Base-by-base conservation (phyloP, 345 rosid genomes). In the Luvunga scandens region DNA sequence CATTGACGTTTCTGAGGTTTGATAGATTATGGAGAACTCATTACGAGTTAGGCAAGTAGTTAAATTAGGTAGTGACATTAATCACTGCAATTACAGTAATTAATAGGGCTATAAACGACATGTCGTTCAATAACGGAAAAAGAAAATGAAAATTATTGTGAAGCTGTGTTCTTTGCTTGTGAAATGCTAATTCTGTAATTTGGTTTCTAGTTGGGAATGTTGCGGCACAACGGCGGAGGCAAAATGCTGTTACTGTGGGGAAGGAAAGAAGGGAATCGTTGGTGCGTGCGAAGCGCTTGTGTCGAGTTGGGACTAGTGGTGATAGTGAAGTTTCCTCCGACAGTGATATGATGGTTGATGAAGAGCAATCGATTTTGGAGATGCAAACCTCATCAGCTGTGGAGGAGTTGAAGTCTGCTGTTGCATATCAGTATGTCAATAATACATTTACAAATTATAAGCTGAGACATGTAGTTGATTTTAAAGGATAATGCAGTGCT, bases 181-280 rank as follows among this genome's bases (percentile, higher is more conserved):
- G 81, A 28, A 64, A 30, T 68, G 45, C 10, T 79, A 31, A 65
- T 56, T 21, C 30, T 86, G 70, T 75, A 2, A 56, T 69, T 12
- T 85, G 74, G 60, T 71, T 76, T 59, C 28, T 81, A 93, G 97
- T 90, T 79, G 97, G 98, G 70, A 86, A 80, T 81, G 90, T 80
- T 42, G 98, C 99, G 55, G 94, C 97, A n/a, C 90, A 88, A 38
- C 86, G 90, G 89, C 86, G 99, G 84, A 85, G 97, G 82, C 94
- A 89, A 78, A 90, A 89, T 82, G 98, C 99, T 9, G 90, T 88
- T 56, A 88, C 92, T 1, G 94, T 97, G 83, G 93, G 97, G 19
- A 94, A 93, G 82, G 99, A 97, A 82, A 87, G 94, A 81, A 89
- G 98, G 77, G 98, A 97, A 22, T 88, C 84, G 16, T 81, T 94